These are phyloP conservation scores for Flaveria bidentis DNA, from an alignment of 129 eudicot species.

Conservation along the genomic window DNA sequence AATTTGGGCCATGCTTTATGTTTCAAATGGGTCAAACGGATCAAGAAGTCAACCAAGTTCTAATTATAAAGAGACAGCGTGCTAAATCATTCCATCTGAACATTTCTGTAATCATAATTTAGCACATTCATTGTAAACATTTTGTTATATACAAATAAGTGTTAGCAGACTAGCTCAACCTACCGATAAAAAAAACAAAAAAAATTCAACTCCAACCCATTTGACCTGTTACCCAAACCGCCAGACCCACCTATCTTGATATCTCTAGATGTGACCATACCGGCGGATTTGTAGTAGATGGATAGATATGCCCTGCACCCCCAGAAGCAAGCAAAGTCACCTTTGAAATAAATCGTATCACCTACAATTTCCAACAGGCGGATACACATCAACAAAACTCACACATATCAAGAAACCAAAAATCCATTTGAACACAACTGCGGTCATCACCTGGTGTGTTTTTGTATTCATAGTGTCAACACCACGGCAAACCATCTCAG, in stretches of 20 bases:
- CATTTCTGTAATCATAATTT: background rate
- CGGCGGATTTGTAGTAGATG: constrained; percentile 91
- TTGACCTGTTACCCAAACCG: background rate
- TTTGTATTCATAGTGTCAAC: constrained; percentile 89
- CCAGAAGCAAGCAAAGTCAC: constrained; percentile 99
- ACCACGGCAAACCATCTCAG: constrained; percentile 84
- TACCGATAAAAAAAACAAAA: background rate
- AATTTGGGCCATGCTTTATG: background rate
- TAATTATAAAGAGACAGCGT: background rate
- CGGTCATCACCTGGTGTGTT: constrained; percentile 64
- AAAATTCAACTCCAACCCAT: background rate
- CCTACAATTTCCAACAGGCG: constrained; percentile 43
- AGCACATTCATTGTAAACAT: background rate
- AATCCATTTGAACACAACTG: constrained; percentile 7
- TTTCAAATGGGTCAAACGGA: background rate
- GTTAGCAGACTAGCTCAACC: background rate
- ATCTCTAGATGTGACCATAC: constrained; percentile 37
- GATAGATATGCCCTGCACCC: constrained; percentile 99
- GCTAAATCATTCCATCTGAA: background rate
- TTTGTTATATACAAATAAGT: background rate
- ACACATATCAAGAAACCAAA: background rate
- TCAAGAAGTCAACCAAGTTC: background rate
- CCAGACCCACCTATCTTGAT: background rate
- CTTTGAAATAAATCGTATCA: constrained; percentile 88
- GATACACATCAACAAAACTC: constrained; percentile 13